Evolutionary conservation across 2,329 filamentous ascomycete genomes (phyloP).

Genomic region (Zymoseptoria tritici): DNA sequence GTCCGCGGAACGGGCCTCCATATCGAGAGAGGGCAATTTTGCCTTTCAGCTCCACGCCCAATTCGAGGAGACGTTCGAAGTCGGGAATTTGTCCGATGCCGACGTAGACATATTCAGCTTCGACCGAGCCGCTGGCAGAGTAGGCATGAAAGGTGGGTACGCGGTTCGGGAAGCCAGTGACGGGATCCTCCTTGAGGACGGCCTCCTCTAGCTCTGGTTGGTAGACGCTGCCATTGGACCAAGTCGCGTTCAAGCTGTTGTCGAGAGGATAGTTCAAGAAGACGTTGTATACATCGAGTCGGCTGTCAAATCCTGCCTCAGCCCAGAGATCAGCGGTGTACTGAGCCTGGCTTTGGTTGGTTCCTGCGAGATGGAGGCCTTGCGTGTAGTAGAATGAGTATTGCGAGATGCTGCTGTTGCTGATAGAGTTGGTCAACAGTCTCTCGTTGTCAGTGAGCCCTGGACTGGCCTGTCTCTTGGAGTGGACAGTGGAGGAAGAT

Average conservation of each 20-base stretch:
- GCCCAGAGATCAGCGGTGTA: slow-evolving; percentile 41
- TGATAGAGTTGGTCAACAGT: slow-evolving; percentile 35
- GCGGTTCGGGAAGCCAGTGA: slow-evolving; percentile 16
- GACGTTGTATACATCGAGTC: slow-evolving; percentile 33
- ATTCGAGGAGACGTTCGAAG: slow-evolving; percentile 34
- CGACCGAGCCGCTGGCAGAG: slow-evolving; percentile 39
- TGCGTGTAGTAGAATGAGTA: slow-evolving; percentile 36
- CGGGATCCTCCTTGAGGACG: slow-evolving; percentile 19
- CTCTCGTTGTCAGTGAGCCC: slow-evolving; percentile 31
- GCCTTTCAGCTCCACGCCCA: slow-evolving; percentile 39
- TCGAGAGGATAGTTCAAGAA: slow-evolving; percentile 41
- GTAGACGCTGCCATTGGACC: slow-evolving; percentile 61
- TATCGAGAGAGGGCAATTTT: slow-evolving; percentile 43
- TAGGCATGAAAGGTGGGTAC: slow-evolving; percentile 42
- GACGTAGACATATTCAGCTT: slow-evolving; percentile 36
- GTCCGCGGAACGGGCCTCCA: slow-evolving; percentile 28
- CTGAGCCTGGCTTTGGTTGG: slow-evolving; percentile 40
- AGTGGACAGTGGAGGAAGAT: background rate
- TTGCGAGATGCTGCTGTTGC: slow-evolving; percentile 31
- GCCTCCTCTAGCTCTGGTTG: slow-evolving; percentile 41
- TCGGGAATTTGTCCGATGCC: slow-evolving; percentile 38
- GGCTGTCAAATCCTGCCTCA: slow-evolving; percentile 37
- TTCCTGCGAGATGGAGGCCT: slow-evolving; percentile 42
- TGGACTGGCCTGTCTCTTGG: background rate
- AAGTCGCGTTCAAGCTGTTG: slow-evolving; percentile 36